Percentiles rank a stretch among this genome's conserved stretches.
Conservation (phyloP, 495 filamentous ascomycete genomes). For the Penicillium desertorum region DNA sequence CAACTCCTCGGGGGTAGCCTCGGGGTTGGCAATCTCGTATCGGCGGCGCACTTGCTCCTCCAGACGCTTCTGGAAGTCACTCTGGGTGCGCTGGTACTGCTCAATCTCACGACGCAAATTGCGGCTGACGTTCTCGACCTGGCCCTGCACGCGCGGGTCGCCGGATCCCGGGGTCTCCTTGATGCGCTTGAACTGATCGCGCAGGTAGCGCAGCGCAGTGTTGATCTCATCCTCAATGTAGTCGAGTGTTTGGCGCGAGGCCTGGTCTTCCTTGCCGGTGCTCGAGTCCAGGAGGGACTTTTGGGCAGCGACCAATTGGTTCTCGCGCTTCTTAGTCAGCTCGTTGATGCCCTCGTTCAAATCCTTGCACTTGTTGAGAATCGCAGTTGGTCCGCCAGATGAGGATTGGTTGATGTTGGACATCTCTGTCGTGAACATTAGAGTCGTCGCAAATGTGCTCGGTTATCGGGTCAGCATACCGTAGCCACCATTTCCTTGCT, state of each 20-base stretch:
- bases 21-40: constrained; percentile 83
- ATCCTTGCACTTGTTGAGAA: constrained; percentile 78
- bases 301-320: constrained; percentile 40
- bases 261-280: constrained; percentile 47
- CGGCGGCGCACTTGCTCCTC: constrained; percentile 81
- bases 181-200: constrained; percentile 69
- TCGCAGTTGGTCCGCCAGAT: constrained; percentile 62
- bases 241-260: constrained; percentile 50
- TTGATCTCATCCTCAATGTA: constrained; percentile 78
- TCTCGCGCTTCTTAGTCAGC: constrained; percentile 40
- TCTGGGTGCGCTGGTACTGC: constrained; percentile 74
- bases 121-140: constrained; percentile 77
- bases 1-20: constrained; percentile 79
- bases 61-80: constrained; percentile 72
- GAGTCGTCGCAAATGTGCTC: constrained; percentile 12
- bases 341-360: constrained; percentile 69
- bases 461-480: constrained; percentile 32
- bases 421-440: constrained; percentile 61
- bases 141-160: constrained; percentile 65
- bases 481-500: constrained; percentile 42
- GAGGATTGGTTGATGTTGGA: constrained; percentile 50
- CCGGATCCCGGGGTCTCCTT: constrained; percentile 76
- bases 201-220: constrained; percentile 72
- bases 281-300: constrained; percentile 45
- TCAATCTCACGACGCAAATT: constrained; percentile 75